Conservation (phyloP, 2,329 filamentous ascomycete species). For the Aspergillus hiratsukae region DNA sequence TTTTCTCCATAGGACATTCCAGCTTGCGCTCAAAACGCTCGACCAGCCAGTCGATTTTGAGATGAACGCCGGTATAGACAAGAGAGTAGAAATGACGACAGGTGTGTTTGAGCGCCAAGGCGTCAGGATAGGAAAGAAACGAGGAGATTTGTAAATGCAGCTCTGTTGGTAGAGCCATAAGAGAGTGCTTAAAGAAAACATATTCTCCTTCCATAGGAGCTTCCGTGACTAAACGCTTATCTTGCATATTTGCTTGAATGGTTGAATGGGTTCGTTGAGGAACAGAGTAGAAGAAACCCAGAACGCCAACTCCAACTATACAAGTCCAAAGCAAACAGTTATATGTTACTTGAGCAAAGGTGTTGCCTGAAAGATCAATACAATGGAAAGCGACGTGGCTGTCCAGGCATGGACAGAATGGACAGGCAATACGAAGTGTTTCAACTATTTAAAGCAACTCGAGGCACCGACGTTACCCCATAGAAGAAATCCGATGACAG, state of each 20-base stretch:
- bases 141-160: slow-evolving; percentile 61
- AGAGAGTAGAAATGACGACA: slow-evolving; percentile 59
- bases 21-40: slow-evolving; percentile 60
- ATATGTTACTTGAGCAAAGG: neutral
- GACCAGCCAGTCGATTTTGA: slow-evolving; percentile 67
- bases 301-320: neutral
- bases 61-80: slow-evolving; percentile 60
- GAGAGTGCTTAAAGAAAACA: slow-evolving; percentile 9
- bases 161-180: slow-evolving; percentile 59
- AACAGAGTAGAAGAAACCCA: neutral
- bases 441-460: neutral
- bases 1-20: slow-evolving; percentile 57
- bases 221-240: neutral
- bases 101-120: slow-evolving; percentile 65
- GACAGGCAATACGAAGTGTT: neutral
- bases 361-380: neutral
- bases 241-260: neutral
- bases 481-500: neutral
- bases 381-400: neutral
- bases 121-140: slow-evolving; percentile 64
- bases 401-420: neutral
- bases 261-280: neutral
- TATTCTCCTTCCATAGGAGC: neutral
- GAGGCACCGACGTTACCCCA: neutral
- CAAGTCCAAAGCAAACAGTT: neutral